These are phyloP conservation scores for Rhizopus arrhizus DNA, from an alignment of 371 early-diverging fungal genomes.

Conservation along the genomic window DNA sequence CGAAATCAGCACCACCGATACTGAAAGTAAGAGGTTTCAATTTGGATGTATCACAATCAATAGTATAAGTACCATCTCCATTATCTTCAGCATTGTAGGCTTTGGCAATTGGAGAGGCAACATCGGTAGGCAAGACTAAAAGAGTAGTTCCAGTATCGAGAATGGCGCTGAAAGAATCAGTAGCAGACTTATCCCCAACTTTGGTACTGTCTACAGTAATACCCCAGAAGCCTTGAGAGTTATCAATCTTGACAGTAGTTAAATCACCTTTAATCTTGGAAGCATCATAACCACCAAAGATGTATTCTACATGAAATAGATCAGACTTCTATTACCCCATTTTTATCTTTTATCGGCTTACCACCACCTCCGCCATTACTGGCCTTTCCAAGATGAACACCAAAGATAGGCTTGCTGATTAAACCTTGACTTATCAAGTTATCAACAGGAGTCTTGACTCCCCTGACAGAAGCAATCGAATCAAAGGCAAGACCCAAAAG, in stretches of 20 bases:
- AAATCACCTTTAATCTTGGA: conserved; percentile 50
- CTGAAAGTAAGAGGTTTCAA: conserved; percentile 26
- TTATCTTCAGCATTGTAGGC: conserved; percentile 27
- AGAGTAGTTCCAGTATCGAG: conserved; percentile 70
- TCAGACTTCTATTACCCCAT: too few species aligned
- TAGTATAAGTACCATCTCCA: conserved; percentile 35
- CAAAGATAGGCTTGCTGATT: conserved; percentile 39
- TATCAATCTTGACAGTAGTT: conserved; percentile 52
- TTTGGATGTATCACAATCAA: conserved; percentile 25
- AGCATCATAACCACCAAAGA: conserved; percentile 55
- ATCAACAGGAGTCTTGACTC: conserved; percentile 42
- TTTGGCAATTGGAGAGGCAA: conserved; percentile 32
- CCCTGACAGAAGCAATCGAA: conserved; percentile 41
- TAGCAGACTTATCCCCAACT: conserved; percentile 8
- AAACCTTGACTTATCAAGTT: conserved; percentile 47
- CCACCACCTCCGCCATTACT: conserved; percentile 44
- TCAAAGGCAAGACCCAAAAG: conserved; percentile 53
- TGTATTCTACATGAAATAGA: conserved; percentile 15
- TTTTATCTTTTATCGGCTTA: too few species aligned
- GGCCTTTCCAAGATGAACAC: conserved; percentile 39
- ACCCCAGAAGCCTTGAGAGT: conserved; percentile 48
- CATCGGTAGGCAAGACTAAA: conserved; percentile 49
- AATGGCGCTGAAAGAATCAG: conserved; percentile 43
- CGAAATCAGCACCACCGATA: conserved; percentile 19
- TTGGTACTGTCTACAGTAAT: conserved; percentile 42